Base-by-base conservation (phyloP, 495 filamentous ascomycete genomes). In the Polyplosphaeria fusca region DNA sequence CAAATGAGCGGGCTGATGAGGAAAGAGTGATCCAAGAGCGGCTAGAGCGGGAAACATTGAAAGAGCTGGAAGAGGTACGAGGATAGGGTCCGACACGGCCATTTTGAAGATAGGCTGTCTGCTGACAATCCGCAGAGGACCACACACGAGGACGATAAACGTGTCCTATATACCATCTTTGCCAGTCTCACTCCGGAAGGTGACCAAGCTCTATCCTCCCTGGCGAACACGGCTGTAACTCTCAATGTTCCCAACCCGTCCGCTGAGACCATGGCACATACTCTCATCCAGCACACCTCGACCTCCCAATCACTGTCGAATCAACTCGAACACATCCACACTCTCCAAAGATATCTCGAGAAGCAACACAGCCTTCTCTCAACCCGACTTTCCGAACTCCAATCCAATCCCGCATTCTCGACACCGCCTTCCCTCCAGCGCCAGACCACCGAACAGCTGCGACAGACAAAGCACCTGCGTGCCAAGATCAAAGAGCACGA, bases 1-100 rank as follows among this genome's bases (percentile, higher is more conserved):
- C 83, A 35, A 95, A 93, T 73, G 89, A 95, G 64, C 69, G 81
- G 7, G 90, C 89, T 16, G 88, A 95, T 60, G 89, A 95, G 55
- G 84, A 90, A 61, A 76, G 79, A 12, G 67, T 74, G 3, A 67
- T 87, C 3, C 45, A 78, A 16, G 72, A 75, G 3, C 76, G 76
- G 14, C 77, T 91, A 11, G 82, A 94, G 38, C 73, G 76, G 35
- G 68, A 73, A n/a, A 75, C 80, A 1, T 68, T 85, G 18, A 53
- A 61, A 7, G 74, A 78, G 49, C 63, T 62, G 22, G 76, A 77
- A 40, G 63, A 78, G 28, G 66, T 57, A 44, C 44, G 47, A 40
- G 30, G 5, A 11, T 18, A 41, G 3, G 7, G 30, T 35, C 30
- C 30, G 30, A 35, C n/a, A 35, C 30, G 14, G 14, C 14, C n/a